These are phyloP conservation scores for Botrytis squamosa DNA, from an alignment of 2,329 filamentous ascomycete genomes.

Conservation along the genomic window DNA sequence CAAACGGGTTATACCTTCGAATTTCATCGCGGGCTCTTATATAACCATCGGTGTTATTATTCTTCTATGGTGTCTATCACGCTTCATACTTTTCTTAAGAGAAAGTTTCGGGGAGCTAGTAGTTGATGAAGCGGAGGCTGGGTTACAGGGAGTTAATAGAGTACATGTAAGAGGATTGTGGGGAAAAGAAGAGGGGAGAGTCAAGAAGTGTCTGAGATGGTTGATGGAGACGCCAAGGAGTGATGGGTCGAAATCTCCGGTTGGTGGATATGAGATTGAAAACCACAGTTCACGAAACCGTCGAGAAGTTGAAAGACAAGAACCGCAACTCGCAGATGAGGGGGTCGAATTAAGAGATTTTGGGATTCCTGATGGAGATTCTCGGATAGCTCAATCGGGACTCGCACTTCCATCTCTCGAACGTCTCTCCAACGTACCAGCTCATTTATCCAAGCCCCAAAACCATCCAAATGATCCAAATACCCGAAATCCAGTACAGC, in stretches of 20 bases:
- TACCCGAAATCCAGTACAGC: no score
- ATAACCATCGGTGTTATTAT: background rate
- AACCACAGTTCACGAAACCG: background rate
- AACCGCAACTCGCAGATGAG: background rate
- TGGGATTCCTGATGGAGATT: no score
- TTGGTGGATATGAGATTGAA: background rate
- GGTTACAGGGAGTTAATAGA: rapidly evolving
- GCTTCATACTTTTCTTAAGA: background rate
- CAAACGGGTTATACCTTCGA: background rate
- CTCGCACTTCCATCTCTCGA: background rate
- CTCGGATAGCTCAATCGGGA: background rate
- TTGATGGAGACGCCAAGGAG: background rate
- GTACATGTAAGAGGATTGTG: background rate
- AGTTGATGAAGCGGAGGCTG: background rate
- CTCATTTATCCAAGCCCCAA: background rate
- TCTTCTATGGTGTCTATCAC: background rate
- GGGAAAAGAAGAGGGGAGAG: background rate
- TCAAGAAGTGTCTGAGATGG: background rate
- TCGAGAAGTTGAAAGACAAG: background rate
- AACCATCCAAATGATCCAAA: background rate
- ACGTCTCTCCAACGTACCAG: background rate
- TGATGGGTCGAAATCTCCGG: background rate
- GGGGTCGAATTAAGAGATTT: background rate
- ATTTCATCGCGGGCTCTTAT: background rate
- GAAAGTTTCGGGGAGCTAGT: background rate